phyloP scores from a whole-genome alignment of 345 rosid genomes.

The Mallotus nudiflorus region DNA sequence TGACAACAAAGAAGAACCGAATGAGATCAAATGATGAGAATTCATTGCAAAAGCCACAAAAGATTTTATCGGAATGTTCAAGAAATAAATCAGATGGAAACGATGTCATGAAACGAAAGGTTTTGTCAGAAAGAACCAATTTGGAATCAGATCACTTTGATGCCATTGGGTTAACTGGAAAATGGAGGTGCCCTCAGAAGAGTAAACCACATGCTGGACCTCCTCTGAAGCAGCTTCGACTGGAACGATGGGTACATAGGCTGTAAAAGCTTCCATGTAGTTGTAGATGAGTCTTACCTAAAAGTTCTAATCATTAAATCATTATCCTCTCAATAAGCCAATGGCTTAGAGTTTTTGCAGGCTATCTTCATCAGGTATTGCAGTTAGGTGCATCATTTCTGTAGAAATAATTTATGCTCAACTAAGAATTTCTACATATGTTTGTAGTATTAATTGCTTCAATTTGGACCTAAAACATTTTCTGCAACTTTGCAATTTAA shows the following conservation, averaged over 20 bases:
- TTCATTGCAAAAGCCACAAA: conserved; percentile 15
- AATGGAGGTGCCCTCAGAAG: conserved; percentile 83
- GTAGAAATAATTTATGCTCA: too few species aligned
- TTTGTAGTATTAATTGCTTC: too few species aligned
- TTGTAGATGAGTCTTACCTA: too few species aligned
- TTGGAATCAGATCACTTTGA: conserved; percentile 19
- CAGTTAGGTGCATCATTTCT: too few species aligned
- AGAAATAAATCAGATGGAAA: conserved; percentile 19
- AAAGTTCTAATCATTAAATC: too few species aligned
- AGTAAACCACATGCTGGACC: conserved; percentile 64
- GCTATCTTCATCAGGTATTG: too few species aligned
- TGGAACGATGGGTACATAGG: conserved; percentile 67
- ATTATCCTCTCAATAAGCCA: too few species aligned
- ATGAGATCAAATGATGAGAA: conserved; percentile 28
- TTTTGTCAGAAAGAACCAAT: conserved; percentile 53
- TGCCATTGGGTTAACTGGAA: conserved; percentile 48
- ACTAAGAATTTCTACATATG: too few species aligned
- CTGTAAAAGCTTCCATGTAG: conserved; percentile 21
- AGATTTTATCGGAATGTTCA: conserved; percentile 31
- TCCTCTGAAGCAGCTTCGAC: conserved; percentile 81
- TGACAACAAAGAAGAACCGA: conserved; percentile 47
- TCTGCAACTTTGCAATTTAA: too few species aligned
- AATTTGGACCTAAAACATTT: too few species aligned
- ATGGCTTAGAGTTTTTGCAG: too few species aligned
- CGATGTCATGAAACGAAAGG: conserved; percentile 36